These are phyloP conservation scores for Chlorencoelia australis DNA, from an alignment of 2,329 filamentous ascomycete genomes.

Conservation along the genomic window DNA sequence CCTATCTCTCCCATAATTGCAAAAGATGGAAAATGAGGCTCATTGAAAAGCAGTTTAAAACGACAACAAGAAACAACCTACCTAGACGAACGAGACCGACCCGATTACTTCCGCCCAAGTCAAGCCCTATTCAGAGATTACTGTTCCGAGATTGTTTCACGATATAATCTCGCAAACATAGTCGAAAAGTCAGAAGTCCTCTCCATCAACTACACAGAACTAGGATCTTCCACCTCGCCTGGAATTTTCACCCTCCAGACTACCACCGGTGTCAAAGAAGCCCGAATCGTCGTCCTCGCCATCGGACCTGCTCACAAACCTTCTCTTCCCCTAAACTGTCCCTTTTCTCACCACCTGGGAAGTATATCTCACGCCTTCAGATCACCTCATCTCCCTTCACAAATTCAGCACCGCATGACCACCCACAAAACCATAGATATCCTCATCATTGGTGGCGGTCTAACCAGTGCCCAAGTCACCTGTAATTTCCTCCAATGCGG, in stretches of 20 bases:
- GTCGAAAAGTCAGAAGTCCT: slow-evolving; percentile 43
- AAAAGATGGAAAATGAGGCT: not conserved
- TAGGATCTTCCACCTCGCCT: slow-evolving; percentile 16
- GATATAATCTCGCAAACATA: slow-evolving; percentile 48
- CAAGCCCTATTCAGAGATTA: slow-evolving; percentile 51
- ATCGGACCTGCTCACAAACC: slow-evolving; percentile 59
- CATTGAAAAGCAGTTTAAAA: slow-evolving; percentile 27
- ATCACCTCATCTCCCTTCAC: slow-evolving; percentile 5
- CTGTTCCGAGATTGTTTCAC: slow-evolving; percentile 44
- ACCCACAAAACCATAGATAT: slow-evolving; percentile 45
- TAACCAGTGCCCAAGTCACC: slow-evolving; percentile 65
- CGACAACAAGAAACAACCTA: slow-evolving; percentile 16
- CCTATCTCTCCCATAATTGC: not conserved
- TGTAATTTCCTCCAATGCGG: slow-evolving; percentile 56
- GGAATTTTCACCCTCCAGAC: slow-evolving; percentile 58
- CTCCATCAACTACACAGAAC: slow-evolving; percentile 15
- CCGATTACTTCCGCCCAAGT: slow-evolving; percentile 60
- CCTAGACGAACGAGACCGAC: slow-evolving; percentile 54
- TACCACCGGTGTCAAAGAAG: slow-evolving; percentile 42
- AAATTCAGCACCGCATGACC: slow-evolving; percentile 43
- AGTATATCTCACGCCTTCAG: slow-evolving; percentile 16
- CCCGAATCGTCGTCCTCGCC: slow-evolving; percentile 57
- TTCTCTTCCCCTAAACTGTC: slow-evolving; percentile 27
- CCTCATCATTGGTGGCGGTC: slow-evolving; percentile 62
- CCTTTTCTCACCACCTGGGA: slow-evolving; percentile 23